Base-by-base conservation (phyloP, 192 early-diverging fungal genomes). In the Umbelopsis sp. region DNA sequence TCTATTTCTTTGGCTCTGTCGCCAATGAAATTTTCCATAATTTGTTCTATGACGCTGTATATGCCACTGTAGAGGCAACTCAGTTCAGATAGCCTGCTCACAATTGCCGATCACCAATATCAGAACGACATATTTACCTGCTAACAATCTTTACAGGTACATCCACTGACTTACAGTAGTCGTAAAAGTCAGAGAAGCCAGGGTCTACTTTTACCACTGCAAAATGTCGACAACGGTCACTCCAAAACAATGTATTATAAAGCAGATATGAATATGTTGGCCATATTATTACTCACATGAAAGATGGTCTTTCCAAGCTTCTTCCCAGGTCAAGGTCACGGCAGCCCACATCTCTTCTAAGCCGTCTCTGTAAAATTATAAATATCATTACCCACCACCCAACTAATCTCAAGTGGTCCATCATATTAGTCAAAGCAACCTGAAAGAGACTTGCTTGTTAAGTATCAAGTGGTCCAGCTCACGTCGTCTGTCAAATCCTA, bases 121-220 rank as follows among this genome's bases (percentile, higher is more conserved):
- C 15, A 11, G 15, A 11, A 18, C 22, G 27, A 35, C 48, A 18
- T 18, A 46, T 53, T n/a, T 75, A 82, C 70, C 83, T 86, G 77
- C 86, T 87, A 11, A 92, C 78, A 3, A 93, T 83, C 18, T 83
- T 85, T 35, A 93, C 79, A 16, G 92, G 87, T 21, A 90, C 81
- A 9, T 76, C 37, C 16, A 88, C 74, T 23, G 71, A 50, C 12
- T 77, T 50, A 33, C 82, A 83, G 46, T 82, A 87, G 10, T 82
- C 71, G 68, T 85, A 84, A 70, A 92, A 87, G 1, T 51, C 58
- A 8, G 71, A 61, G 71, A 94, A 92, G 3, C 84, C 80, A 21
- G 89, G 84, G 65, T 92, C 91, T 13, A 91, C 61, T n/a, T 81
- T 18, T 18, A 88, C 84, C 48, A 86, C 80, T 81, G 68, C 23